Evolutionary conservation across 257 asterid species (phyloP).

Genomic region (Solanum habrochaites): DNA sequence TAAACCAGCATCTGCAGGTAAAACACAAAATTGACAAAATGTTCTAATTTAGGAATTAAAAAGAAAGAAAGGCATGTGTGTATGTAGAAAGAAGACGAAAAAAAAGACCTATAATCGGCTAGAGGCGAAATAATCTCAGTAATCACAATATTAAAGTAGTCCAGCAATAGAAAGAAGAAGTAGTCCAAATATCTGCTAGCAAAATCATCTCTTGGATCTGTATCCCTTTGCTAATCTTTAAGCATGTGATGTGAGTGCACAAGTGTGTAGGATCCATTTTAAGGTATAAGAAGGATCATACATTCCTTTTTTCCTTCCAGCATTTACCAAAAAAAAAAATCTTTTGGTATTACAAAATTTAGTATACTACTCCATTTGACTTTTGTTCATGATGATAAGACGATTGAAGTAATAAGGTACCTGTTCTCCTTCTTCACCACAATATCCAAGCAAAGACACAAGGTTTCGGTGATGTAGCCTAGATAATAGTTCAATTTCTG

Average conservation of each 20-base stretch:
- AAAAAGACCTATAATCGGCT: neutral
- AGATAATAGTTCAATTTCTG: conserved; percentile 79
- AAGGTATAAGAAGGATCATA: neutral
- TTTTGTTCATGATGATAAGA: neutral
- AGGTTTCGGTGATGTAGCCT: conserved; percentile 91
- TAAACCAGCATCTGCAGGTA: conserved; percentile 84
- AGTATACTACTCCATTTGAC: neutral
- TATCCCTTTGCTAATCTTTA: neutral
- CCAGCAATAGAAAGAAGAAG: neutral
- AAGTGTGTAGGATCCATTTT: neutral
- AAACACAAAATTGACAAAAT: conserved; percentile 8
- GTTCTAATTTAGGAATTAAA: neutral
- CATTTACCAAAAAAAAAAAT: neutral
- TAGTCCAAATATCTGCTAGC: neutral
- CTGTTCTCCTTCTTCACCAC: conserved; percentile 98
- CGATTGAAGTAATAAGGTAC: conserved; percentile 19
- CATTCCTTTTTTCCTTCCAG: neutral
- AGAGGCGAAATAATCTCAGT: neutral
- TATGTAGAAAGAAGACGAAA: neutral
- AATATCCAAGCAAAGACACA: conserved; percentile 76
- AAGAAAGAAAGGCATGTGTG: neutral
- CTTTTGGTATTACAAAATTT: neutral
- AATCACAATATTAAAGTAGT: neutral
- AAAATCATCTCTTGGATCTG: neutral
- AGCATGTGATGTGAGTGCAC: neutral